A percentile compares a stretch with the other conserved stretches of the same genome.
Conservation (phyloP, 495 filamentous ascomycete genomes). For the Aspergillus funiculosus region DNA sequence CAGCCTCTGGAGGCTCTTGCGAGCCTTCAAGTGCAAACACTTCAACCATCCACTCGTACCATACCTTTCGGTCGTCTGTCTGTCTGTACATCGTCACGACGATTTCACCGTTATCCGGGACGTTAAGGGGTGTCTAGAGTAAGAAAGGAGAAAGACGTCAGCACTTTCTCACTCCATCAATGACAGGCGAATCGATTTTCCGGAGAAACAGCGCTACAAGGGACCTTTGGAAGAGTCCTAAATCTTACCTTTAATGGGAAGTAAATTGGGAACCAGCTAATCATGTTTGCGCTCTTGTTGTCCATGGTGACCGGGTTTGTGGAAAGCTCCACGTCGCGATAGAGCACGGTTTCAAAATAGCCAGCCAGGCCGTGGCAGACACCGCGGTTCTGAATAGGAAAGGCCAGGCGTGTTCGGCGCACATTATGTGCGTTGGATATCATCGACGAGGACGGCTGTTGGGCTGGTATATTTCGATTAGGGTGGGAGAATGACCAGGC, state of each 20-base stretch:
- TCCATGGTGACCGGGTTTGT: conserved; percentile 92
- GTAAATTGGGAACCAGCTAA: conserved; percentile 98
- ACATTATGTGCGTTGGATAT: conserved; percentile 81
- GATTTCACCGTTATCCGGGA: conserved; percentile 77
- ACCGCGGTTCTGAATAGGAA: conserved; percentile 65
- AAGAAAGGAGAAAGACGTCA: no score
- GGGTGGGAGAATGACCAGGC: conserved; percentile 48
- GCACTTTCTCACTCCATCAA: no score
- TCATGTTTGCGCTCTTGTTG: conserved; percentile 89
- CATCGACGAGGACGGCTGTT: conserved; percentile 28
- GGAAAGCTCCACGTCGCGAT: conserved; percentile 76
- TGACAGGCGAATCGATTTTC: no score
- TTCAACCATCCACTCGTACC: conserved; percentile 98
- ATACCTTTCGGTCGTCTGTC: conserved; percentile 91
- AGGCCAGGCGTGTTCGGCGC: conserved; percentile 65
- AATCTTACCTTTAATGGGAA: conserved; percentile 83
- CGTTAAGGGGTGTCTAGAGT: conserved; percentile 72
- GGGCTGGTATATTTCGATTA: conserved; percentile 37
- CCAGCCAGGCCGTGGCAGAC: conserved; percentile 88
- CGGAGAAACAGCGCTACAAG: no score
- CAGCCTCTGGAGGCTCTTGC: conserved; percentile 14
- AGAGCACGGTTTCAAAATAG: conserved; percentile 93
- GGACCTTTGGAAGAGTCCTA: background rate
- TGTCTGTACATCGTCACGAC: conserved; percentile 91
- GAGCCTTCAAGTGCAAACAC: conserved; percentile 54